A percentile compares a stretch with the other conserved stretches of the same genome.
Conservation (phyloP, 176 grass and related monocot species). For the Cenchrus purpureus region DNA sequence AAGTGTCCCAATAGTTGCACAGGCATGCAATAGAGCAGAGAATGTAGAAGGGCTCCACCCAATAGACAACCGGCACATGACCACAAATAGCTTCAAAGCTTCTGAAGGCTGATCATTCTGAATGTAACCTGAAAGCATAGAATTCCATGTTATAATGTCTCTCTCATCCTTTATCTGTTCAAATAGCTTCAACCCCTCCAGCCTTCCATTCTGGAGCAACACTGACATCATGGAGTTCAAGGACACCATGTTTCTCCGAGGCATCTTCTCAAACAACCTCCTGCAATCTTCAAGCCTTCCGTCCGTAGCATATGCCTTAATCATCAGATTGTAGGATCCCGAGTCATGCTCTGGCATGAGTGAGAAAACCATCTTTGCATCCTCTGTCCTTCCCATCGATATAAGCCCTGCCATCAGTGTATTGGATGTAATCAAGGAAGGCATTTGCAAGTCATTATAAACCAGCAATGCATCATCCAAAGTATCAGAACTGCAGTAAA, state of each 20-base stretch:
- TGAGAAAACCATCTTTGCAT: conserved; percentile 47
- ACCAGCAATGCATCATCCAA: conserved; percentile 48
- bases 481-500: conserved; percentile 56
- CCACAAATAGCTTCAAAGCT: conserved; percentile 56
- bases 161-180: conserved; percentile 58
- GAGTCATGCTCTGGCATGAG: conserved; percentile 48
- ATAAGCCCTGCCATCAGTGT: conserved; percentile 51
- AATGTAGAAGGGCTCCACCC: conserved; percentile 57
- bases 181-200: conserved; percentile 54
- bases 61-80: conserved; percentile 48
- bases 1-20: conserved; percentile 53
- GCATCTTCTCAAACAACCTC: conserved; percentile 63
- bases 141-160: conserved; percentile 62
- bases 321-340: conserved; percentile 66
- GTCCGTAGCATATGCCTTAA: conserved; percentile 48
- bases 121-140: conserved; percentile 68
- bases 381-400: conserved; percentile 36
- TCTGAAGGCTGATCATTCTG: conserved; percentile 54
- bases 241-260: conserved; percentile 58
- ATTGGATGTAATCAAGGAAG: conserved; percentile 54
- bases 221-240: conserved; percentile 64
- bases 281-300: conserved; percentile 53
- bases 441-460: conserved; percentile 37
- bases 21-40: conserved; percentile 54
- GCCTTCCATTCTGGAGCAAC: conserved; percentile 49